A percentile compares a stretch with the other conserved stretches of the same genome.
Conservation (phyloP, 2,329 filamentous ascomycete genomes). For the Tolypocladium capitatum region DNA sequence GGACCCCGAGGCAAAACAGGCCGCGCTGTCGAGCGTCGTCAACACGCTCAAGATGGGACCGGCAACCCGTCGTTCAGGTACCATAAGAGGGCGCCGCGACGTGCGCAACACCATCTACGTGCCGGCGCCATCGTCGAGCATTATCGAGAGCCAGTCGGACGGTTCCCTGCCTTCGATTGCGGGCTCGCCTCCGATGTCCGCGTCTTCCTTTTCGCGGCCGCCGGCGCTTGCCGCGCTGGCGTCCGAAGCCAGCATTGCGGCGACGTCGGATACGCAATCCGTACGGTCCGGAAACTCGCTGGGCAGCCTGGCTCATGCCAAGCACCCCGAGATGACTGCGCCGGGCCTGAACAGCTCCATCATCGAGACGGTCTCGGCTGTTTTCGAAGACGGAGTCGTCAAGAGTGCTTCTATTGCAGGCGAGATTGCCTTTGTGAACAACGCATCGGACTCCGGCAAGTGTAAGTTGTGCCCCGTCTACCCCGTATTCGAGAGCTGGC, state of each 20-base stretch:
- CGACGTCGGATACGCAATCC: conserved; percentile 73
- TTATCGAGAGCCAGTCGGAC: conserved; percentile 20
- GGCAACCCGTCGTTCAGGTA: conserved; percentile 58
- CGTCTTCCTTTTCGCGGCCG: conserved; percentile 18
- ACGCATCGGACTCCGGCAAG: conserved; percentile 37
- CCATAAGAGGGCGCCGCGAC: conserved; percentile 76
- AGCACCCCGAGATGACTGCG: conserved; percentile 69
- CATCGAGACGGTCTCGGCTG: conserved; percentile 80
- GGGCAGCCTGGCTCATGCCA: conserved; percentile 52
- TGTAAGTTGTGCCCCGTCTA: conserved; percentile 24
- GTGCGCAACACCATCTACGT: conserved; percentile 84
- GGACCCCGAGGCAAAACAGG: conserved; percentile 59
- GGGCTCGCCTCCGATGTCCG: conserved; percentile 6
- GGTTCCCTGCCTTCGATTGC: conserved; percentile 8
- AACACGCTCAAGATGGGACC: conserved; percentile 56
- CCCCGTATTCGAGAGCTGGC: neutral
- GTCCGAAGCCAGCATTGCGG: conserved; percentile 47
- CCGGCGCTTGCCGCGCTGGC: conserved; percentile 41
- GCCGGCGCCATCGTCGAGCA: conserved; percentile 27
- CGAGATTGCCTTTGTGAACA: conserved; percentile 81
- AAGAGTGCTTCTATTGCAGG: conserved; percentile 66
- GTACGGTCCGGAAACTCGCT: conserved; percentile 79
- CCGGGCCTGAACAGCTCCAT: conserved; percentile 79
- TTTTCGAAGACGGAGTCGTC: conserved; percentile 61
- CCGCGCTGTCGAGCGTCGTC: conserved; percentile 62